These are phyloP conservation scores for Colletotrichum euphorbiae DNA, from an alignment of 2,329 filamentous ascomycete genomes.

Conservation along the genomic window DNA sequence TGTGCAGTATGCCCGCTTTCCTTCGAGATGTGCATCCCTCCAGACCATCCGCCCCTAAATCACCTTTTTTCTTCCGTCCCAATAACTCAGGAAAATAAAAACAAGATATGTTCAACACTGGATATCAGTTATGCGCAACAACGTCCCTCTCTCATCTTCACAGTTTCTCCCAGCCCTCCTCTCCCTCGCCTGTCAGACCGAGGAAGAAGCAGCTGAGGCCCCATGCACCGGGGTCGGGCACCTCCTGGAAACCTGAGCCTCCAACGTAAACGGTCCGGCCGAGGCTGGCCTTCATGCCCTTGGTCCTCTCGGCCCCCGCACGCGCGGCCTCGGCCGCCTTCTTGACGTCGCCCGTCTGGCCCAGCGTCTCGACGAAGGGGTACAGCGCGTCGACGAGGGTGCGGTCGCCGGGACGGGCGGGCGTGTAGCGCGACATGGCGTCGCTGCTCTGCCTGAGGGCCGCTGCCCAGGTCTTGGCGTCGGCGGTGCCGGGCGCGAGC, in stretches of 20 bases:
- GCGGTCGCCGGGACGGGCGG: constrained; percentile 87
- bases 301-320: constrained; percentile 83
- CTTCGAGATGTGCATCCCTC: constrained; percentile 14
- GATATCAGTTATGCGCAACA: constrained; percentile 9
- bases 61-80: background rate
- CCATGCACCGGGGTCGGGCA: constrained; percentile 76
- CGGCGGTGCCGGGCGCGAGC: constrained; percentile 55
- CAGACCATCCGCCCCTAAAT: background rate
- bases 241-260: constrained; percentile 59
- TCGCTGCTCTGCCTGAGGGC: constrained; percentile 79
- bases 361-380: constrained; percentile 84
- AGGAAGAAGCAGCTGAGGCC: constrained; percentile 83
- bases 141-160: constrained; percentile 30
- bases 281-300: constrained; percentile 90
- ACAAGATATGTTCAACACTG: background rate
- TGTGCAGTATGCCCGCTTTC: constrained; percentile 16
- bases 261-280: constrained; percentile 88
- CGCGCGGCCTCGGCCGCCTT: constrained; percentile 81
- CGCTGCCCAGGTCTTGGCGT: constrained; percentile 62
- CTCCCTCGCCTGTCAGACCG: constrained; percentile 73
- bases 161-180: constrained; percentile 53
- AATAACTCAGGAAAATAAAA: background rate
- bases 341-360: constrained; percentile 72
- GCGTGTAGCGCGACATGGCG: constrained; percentile 84
- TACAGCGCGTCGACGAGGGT: constrained; percentile 91